A percentile compares a stretch with the other conserved stretches of the same genome.
These are phyloP conservation scores for Puccinia novopanici DNA, from an alignment of 1,284 basidiomycete genomes.

Conservation along the genomic window DNA sequence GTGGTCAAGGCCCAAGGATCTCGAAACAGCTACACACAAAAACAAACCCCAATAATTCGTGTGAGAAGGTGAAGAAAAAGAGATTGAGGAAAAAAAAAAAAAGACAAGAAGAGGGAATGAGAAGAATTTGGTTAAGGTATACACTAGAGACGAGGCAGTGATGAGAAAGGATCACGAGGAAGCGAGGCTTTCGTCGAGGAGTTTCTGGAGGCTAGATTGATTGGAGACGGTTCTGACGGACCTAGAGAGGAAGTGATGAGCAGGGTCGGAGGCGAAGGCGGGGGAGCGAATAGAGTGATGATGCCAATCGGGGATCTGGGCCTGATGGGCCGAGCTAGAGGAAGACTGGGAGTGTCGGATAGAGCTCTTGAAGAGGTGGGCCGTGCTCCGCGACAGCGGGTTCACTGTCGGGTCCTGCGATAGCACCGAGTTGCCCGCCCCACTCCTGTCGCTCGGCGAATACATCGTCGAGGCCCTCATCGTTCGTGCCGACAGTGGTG, in stretches of 20 bases:
- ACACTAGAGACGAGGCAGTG: no score
- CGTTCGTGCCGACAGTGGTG: background rate
- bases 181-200: background rate
- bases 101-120: no score
- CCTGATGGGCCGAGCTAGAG: background rate
- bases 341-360: background rate
- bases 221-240: background rate
- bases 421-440: background rate
- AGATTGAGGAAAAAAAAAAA: no score
- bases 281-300: background rate
- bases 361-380: constrained; percentile 32
- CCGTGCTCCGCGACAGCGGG: constrained; percentile 18
- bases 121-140: no score
- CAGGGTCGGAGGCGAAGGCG: background rate
- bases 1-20: no score
- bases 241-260: background rate
- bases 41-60: no score
- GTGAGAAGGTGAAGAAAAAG: no score
- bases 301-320: background rate
- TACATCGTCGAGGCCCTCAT: background rate
- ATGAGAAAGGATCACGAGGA: background rate
- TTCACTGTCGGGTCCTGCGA: constrained; percentile 25
- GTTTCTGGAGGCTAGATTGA: background rate
- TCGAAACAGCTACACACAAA: no score
- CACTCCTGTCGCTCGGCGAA: background rate